Conservation (phyloP, 768 basidiomycete species). For the Plicaturopsis crispa region DNA sequence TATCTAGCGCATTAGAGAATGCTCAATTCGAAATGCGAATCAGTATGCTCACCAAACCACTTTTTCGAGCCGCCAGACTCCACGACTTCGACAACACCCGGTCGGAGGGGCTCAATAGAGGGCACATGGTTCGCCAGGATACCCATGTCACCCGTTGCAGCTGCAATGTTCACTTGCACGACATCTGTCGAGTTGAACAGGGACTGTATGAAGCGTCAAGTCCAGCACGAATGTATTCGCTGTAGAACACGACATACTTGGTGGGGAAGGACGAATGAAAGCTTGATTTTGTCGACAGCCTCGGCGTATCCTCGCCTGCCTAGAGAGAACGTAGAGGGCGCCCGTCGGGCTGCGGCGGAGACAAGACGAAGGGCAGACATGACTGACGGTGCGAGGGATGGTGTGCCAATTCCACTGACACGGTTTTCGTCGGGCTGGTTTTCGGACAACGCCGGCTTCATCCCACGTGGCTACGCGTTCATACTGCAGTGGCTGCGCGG, state of each 20-base stretch:
- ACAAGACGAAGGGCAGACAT: slow-evolving; percentile 77
- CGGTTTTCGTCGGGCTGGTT: too few species aligned
- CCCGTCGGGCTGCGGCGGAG: slow-evolving; percentile 54
- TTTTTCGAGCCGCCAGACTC: slow-evolving; percentile 81
- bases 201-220: slow-evolving; percentile 40
- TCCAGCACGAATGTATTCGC: slow-evolving; percentile 9
- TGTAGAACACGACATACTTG: slow-evolving; percentile 50
- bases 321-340: slow-evolving; percentile 39
- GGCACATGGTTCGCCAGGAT: slow-evolving; percentile 98
- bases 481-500: too few species aligned
- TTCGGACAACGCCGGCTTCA: too few species aligned
- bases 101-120: slow-evolving; percentile 90
- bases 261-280: slow-evolving; percentile 92
- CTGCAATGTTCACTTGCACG: slow-evolving; percentile 91
- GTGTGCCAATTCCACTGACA: too few species aligned
- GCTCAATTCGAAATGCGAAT: neutral
- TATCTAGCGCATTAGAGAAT: slow-evolving; percentile 22
- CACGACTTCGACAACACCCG: slow-evolving; percentile 92
- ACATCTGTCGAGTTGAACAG: slow-evolving; percentile 90
- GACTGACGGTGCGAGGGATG: too few species aligned
- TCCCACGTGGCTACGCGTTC: too few species aligned
- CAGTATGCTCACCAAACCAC: slow-evolving; percentile 79
- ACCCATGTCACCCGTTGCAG: slow-evolving; percentile 97
- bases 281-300: slow-evolving; percentile 81
- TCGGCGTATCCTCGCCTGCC: slow-evolving; percentile 89